These are phyloP conservation scores for Nannizzia gypsea DNA, from an alignment of 2,329 filamentous ascomycete species.

Conservation along the genomic window DNA sequence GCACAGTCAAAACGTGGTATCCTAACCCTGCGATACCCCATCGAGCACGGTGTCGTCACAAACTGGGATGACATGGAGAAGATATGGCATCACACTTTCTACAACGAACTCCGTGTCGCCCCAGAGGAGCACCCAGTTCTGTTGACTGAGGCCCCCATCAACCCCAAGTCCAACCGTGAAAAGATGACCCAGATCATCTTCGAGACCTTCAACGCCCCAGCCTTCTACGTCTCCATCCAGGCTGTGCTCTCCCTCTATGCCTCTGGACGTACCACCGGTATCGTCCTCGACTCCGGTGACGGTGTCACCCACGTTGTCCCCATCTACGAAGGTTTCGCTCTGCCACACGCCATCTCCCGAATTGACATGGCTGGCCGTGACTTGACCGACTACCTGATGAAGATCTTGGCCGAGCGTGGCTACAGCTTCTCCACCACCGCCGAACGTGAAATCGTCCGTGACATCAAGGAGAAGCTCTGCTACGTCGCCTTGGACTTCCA, in stretches of 20 bases:
- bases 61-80: slow-evolving; percentile 99
- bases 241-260: slow-evolving; percentile 98
- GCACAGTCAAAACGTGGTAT: slow-evolving; percentile 99
- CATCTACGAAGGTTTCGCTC: slow-evolving; percentile 99
- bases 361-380: slow-evolving; percentile 99
- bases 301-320: slow-evolving; percentile 99
- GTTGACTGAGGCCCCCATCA: slow-evolving; percentile 98
- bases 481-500: slow-evolving; percentile 99
- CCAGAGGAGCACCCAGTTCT: slow-evolving; percentile 99
- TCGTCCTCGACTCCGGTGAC: slow-evolving; percentile 98
- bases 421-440: slow-evolving; percentile 99
- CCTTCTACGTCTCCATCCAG: slow-evolving; percentile 99
- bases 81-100: slow-evolving; percentile 99
- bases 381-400: slow-evolving; percentile 98
- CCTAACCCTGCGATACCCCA: slow-evolving; percentile 97
- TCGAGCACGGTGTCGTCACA: slow-evolving; percentile 99
- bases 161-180: slow-evolving; percentile 99
- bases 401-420: slow-evolving; percentile 98
- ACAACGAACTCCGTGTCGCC: slow-evolving; percentile 99
- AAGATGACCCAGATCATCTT: slow-evolving; percentile 99
- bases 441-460: slow-evolving; percentile 99
- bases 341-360: slow-evolving; percentile 99
- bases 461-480: slow-evolving; percentile 99
- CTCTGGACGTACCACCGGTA: slow-evolving; percentile 99
- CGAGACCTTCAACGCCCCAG: slow-evolving; percentile 99